Evolutionary conservation across 2,329 filamentous ascomycete species (phyloP), one percentile per base, ranked within the genome.

Genomic region (Phialophora macrospora): DNA sequence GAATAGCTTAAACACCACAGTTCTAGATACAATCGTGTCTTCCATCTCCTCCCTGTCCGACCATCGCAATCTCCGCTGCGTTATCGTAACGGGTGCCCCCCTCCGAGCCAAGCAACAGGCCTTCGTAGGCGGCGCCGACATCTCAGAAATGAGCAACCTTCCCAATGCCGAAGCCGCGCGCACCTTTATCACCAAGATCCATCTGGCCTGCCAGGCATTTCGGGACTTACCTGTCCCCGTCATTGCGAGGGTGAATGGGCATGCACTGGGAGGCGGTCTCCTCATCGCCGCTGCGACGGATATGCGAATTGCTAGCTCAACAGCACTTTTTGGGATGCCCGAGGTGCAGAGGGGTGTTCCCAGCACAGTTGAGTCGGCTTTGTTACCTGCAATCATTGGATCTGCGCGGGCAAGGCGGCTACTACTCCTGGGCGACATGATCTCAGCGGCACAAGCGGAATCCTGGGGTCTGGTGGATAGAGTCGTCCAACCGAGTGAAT

Each of bases 281-380:
- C 75, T 78, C 55, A 68, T 79, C 30, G 71, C 72, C 28, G 76
- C 75, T 3, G 71, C 75, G 8, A 78, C 78, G 56, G 78, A 79
- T 67, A 64, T 79, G 46, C 71, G 77, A 20, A 71, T 79, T 32
- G 77, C 76, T 1, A 77, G 74, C 11, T 59, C 63, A 49, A 64
- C 66, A 22, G 75, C 74, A 8, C 67, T 72, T 3, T 77, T 80
- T 66, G 77, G 74, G 1, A 80, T 80, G 78, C 77, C 78, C 0
- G 77, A 79, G 68, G 76, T 79, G 12, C 70, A 67, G 34, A 71
- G 79, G 14, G 78, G 77, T 0, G 75, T 79, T 3, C 77, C 78
- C 2, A 76, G 74, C 38, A 77, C 79, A 1, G 75, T 80, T 22
- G 76, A 79, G 70, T 76, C 77, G 6, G 76, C 76, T 3, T 63